Evolutionary conservation across 2,329 filamentous ascomycete species (phyloP).

Genomic region (Ceratocystis cubensis): DNA sequence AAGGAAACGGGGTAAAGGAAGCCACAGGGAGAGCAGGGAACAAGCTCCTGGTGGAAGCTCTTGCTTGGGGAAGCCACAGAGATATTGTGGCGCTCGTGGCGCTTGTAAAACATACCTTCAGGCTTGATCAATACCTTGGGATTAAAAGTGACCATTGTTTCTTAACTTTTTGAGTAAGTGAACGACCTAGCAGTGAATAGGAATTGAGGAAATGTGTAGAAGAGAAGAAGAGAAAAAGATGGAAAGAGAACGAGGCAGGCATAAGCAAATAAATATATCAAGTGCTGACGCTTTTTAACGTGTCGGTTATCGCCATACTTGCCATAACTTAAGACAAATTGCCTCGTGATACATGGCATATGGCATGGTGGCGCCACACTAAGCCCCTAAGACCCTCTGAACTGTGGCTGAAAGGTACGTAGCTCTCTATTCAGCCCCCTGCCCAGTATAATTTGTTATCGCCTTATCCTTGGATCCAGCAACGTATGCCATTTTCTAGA

Average conservation of each 20-base stretch:
- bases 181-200: not conserved
- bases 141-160: not conserved
- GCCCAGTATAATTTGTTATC: not conserved
- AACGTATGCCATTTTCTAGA: constrained; percentile 25
- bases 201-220: not conserved
- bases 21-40: not conserved
- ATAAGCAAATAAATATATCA: not conserved
- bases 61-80: not conserved
- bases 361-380: not conserved
- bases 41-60: not conserved
- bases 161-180: not conserved
- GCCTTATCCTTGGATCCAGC: constrained; percentile 24
- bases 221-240: not conserved
- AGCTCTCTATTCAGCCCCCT: constrained; percentile 2
- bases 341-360: not conserved
- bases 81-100: not conserved
- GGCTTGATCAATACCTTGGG: not conserved
- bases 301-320: not conserved
- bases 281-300: not conserved
- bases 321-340: not conserved
- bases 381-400: no score
- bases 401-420: not conserved
- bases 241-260: not conserved
- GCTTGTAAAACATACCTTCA: constrained; percentile 7
- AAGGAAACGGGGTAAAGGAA: not conserved